Evolutionary conservation across 2,329 filamentous ascomycete genomes (phyloP), one percentile per base, ranked within the genome.

Genomic region (Botryotinia narcissicola): DNA sequence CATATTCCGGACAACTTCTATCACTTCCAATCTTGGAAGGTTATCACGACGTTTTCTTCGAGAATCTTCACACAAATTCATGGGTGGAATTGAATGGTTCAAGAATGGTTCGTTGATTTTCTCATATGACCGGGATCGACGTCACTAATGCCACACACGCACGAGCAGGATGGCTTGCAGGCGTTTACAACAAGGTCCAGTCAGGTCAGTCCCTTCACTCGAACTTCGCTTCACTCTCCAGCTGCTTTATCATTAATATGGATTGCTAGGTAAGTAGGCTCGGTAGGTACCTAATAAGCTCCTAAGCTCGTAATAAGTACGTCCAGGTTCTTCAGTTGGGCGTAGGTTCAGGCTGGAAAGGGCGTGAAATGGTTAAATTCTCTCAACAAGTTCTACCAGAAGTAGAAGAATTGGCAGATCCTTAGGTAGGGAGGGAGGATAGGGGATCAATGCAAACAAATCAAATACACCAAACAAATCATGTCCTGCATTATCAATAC

Each of bases 121-220:
- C 60, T 40, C 61, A 29, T 44, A 32, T n/a, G 51, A 69, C 71
- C 61, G 40, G 71, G 71, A 68, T 72, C 51, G 62, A 72, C 62
- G 71, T 72, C 70, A 72, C 61, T 60, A 32, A 37, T 25, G 32
- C 57, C 48, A 35, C 51, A 51, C n/a, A 44, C 57, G 37, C 18
- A 22, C 35, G 32, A 60, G 25, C 42, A 60, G 22, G 25, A 64
- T 46, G 42, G 62, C n/a, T 64, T 64, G 37, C 42, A 46, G n/a
- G 10, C 62, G 14, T 32, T 64, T 64, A 32, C 61, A 22, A 48
- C 42, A 32, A 64, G 37, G 61, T 29, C 40, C 51, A 57, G 51
- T 57, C 51, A 57, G n/a, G 51, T 57, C 51, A 57, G 51, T 57
- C 51, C 61, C 62, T 57, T 29, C 7, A 32, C 42, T 14, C 18